phyloP scores from a whole-genome alignment of 169 alveolate genomes.

The Miamiensis avidus region DNA sequence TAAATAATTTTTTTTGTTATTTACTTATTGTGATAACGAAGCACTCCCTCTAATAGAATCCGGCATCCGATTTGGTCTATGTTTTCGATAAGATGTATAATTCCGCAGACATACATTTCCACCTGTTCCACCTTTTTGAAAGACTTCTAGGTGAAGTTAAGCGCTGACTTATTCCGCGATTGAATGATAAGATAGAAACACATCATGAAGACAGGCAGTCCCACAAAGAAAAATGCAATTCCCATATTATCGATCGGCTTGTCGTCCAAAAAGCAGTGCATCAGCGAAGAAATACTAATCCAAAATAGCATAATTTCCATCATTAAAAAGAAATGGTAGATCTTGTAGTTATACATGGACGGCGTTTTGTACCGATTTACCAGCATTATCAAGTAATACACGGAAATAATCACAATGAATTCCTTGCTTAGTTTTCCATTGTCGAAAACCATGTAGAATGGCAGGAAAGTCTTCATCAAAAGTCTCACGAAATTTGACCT shows the following conservation, averaged over 20 bases:
- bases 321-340: conserved; percentile 3
- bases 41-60: conserved; percentile 31
- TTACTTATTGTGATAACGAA: conserved; percentile 26
- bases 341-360: conserved; percentile 11
- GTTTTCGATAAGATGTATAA: conserved; percentile 25
- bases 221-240: conserved; percentile 4
- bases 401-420: conserved; percentile 11
- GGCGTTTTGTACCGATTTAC: conserved; percentile 20
- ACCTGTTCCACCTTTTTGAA: conserved; percentile 16
- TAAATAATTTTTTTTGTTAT: no score
- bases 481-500: not conserved
- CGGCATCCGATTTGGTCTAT: conserved; percentile 10
- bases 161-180: not conserved
- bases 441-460: conserved; percentile 29
- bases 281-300: conserved; percentile 3
- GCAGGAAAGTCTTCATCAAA: conserved; percentile 16
- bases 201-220: conserved; percentile 18
- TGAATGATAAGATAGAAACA: not conserved
- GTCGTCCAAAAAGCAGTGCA: conserved; percentile 23
- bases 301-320: conserved; percentile 24
- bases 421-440: conserved; percentile 9
- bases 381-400: conserved; percentile 10
- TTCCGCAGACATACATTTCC: conserved; percentile 1
- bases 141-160: not conserved
- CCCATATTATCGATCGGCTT: conserved; percentile 33